Evolutionary conservation across 768 basidiomycete species (phyloP).

Genomic region (Agaricus sinodeliciosus): DNA sequence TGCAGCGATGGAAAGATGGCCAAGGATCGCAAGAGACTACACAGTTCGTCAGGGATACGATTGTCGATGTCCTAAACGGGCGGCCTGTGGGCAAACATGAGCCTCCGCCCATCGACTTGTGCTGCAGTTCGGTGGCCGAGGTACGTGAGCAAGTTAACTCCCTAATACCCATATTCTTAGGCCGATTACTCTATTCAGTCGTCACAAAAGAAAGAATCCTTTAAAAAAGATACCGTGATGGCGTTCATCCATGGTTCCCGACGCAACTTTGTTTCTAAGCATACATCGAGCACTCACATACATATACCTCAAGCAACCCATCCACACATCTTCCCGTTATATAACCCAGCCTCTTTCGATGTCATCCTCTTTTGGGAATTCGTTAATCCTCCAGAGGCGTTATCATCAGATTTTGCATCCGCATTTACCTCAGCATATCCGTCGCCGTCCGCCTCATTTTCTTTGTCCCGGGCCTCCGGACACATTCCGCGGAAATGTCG

Average conservation of each 20-base stretch:
- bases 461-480: background rate
- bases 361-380: conserved; percentile 74
- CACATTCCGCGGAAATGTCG: conserved; percentile 31
- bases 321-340: conserved; percentile 70
- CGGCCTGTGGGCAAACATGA: background rate
- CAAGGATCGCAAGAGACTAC: conserved; percentile 12
- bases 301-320: conserved; percentile 50
- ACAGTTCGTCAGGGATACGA: conserved; percentile 8
- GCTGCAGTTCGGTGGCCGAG: conserved; percentile 12
- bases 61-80: conserved; percentile 11
- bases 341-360: conserved; percentile 68
- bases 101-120: conserved; percentile 13
- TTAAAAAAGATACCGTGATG: conserved; percentile 16
- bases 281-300: conserved; percentile 32
- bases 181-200: background rate
- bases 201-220: background rate
- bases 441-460: conserved; percentile 1
- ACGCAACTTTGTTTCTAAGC: conserved; percentile 29
- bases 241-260: conserved; percentile 40
- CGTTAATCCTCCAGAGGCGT: conserved; percentile 23
- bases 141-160: background rate
- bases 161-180: background rate
- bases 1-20: conserved; percentile 13
- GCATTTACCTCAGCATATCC: conserved; percentile 2
- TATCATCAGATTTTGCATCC: background rate